Evolutionary conservation across 164 flowering plant genomes (phyloP).

Genomic region (Protea cynaroides): DNA sequence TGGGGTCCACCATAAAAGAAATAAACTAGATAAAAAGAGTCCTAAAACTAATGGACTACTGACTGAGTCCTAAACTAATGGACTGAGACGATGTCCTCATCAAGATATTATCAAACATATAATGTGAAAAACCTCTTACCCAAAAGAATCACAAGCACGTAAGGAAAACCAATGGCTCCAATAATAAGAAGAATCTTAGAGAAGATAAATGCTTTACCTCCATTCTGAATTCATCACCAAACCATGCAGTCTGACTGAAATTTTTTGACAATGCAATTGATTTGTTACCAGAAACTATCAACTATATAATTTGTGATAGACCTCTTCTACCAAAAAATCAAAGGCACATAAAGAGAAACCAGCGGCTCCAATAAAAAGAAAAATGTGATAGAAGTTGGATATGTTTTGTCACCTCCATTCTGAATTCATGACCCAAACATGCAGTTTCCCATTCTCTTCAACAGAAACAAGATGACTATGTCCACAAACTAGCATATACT

Average conservation of each 20-base stretch:
- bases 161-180: too few species aligned
- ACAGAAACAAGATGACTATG: conserved; percentile 61
- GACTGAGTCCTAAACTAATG: too few species aligned
- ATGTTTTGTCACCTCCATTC: conserved; percentile 62
- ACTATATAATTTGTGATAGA: background rate
- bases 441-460: conserved; percentile 67
- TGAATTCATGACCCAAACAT: conserved; percentile 78
- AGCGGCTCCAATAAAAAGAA: background rate
- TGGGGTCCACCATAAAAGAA: too few species aligned
- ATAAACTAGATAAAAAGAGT: too few species aligned
- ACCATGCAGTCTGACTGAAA: conserved; percentile 33
- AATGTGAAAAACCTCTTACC: too few species aligned
- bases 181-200: background rate
- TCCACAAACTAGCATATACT: conserved; percentile 72
- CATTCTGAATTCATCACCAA: conserved; percentile 83
- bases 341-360: background rate
- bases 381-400: background rate
- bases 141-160: background rate
- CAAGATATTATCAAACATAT: background rate
- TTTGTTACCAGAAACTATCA: background rate
- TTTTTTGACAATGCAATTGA: background rate
- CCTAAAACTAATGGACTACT: too few species aligned
- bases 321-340: background rate
- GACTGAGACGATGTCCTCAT: too few species aligned
- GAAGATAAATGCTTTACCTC: conserved; percentile 40